Evolutionary conservation across 192 early-diverging fungal species (phyloP), one percentile per base, ranked within the genome.

Genomic region (Podila epicladia): DNA sequence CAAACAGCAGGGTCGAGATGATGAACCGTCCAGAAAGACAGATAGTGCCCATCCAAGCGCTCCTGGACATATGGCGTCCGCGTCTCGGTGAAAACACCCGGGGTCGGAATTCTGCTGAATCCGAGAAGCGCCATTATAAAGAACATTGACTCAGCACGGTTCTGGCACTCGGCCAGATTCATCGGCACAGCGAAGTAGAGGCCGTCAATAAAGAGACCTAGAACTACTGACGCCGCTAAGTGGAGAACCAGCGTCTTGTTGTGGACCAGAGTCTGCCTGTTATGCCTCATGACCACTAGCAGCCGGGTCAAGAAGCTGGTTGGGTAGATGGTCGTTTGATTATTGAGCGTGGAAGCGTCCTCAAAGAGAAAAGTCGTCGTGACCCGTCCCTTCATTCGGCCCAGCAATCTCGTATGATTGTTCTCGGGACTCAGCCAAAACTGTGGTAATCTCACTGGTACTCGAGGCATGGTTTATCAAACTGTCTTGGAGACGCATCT

Each of bases 131-230:
- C 84, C 62, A 91, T 84, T 72, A 93, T 74, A 64, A 94, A 93
- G 64, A 94, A 92, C 15, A 91, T 59, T 1, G 87, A 87, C 0
- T 92, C 93, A 2, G 93, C 83, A n/a, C 91, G 84, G 69, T 94
- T 94, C 78, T 94, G 93, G 32, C 93, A 84, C n/a, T 92, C 93
- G 7, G 85, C 89, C 19, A 94, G 67, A 49, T 84, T 75, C 37
- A 71, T 65, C 45, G 89, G 82, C 11, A 87, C 80, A 24, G 87
- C 69, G 76, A 84, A 94, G 73, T 92, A 93, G 5, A 94, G 71
- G 13, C 86, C 84, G 35, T 92, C 93, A 17, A 94, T 74, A 66
- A 94, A 87, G 9, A 89, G 33, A 5, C 89, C 92, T 15, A 93
- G 63, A 0, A 86, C 32, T 0, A 92, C 38, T 0, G 91, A 70